Evolutionary conservation across 768 basidiomycete genomes (phyloP).

Genomic region (Calvatia gigantea): DNA sequence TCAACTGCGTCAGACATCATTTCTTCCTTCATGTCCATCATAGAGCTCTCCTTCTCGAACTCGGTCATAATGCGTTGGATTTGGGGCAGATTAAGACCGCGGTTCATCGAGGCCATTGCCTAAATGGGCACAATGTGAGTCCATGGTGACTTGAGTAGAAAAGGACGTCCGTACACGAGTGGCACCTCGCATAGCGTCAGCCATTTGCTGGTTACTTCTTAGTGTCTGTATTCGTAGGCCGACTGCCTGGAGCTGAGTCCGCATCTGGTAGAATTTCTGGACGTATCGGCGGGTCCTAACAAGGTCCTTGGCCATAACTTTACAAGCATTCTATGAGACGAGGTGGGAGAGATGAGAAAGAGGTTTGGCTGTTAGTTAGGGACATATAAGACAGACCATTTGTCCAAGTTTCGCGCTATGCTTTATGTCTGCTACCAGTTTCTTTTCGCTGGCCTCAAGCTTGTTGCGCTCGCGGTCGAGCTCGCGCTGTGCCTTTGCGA

Average conservation of each 20-base stretch:
- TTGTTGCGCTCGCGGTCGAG: slow-evolving; percentile 94
- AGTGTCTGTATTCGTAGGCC: slow-evolving; percentile 93
- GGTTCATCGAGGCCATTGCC: slow-evolving; percentile 99
- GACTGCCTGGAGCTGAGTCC: slow-evolving; percentile 96
- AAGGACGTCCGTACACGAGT: slow-evolving; percentile 68
- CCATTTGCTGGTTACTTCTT: slow-evolving; percentile 98
- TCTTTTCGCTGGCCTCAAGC: slow-evolving; percentile 96
- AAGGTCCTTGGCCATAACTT: slow-evolving; percentile 99
- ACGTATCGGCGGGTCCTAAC: slow-evolving; percentile 93
- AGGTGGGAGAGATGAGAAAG: slow-evolving; percentile 6
- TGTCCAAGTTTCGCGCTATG: slow-evolving; percentile 94
- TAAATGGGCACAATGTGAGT: slow-evolving; percentile 27
- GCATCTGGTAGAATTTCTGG: slow-evolving; percentile 99
- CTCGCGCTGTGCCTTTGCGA: slow-evolving; percentile 96
- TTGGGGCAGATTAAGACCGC: slow-evolving; percentile 89
- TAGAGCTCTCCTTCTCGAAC: slow-evolving; percentile 94
- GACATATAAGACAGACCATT: slow-evolving; percentile 53
- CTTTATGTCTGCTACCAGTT: slow-evolving; percentile 93
- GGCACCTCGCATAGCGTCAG: slow-evolving; percentile 97
- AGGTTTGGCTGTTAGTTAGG: neutral
- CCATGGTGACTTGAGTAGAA: slow-evolving; percentile 4
- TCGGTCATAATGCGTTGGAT: slow-evolving; percentile 98
- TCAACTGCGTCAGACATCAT: slow-evolving; percentile 99
- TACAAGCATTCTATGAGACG: slow-evolving; percentile 83
- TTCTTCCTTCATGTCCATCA: slow-evolving; percentile 99